phyloP scores from a whole-genome alignment of 257 asterid species.

The Salvia rosmarinus region DNA sequence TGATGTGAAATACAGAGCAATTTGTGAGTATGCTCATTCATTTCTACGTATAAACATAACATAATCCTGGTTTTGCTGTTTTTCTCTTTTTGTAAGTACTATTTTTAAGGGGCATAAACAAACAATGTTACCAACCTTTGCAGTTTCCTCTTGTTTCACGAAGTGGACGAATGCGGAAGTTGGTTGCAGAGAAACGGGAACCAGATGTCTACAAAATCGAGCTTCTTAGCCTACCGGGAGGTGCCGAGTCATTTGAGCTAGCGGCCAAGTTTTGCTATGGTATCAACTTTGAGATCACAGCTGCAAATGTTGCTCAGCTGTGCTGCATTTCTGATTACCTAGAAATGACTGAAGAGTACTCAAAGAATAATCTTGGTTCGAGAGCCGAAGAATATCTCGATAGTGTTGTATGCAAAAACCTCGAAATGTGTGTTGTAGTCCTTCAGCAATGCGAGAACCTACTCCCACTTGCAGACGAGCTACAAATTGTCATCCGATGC shows the following conservation, averaged over 20 bases:
- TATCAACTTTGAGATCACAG: conserved; percentile 82
- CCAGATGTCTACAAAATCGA: conserved; percentile 68
- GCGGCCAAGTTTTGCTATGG: conserved; percentile 96
- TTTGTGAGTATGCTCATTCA: background rate
- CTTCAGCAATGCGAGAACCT: conserved; percentile 76
- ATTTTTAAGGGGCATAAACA: background rate
- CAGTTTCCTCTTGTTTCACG: conserved; percentile 97
- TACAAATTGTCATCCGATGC: conserved; percentile 64
- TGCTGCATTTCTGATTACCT: conserved; percentile 83
- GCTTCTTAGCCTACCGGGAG: conserved; percentile 85
- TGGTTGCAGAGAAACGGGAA: conserved; percentile 78
- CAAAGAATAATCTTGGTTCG: conserved; percentile 72
- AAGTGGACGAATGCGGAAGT: conserved; percentile 82
- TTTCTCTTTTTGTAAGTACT: background rate
- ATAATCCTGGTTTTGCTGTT: background rate
- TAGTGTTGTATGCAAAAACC: conserved; percentile 66
- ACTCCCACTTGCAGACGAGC: conserved; percentile 93
- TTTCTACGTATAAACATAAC: background rate
- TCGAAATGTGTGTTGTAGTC: conserved; percentile 87
- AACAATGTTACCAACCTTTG: conserved; percentile 9
- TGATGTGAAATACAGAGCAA: background rate
- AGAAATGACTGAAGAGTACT: conserved; percentile 87
- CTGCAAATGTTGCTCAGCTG: conserved; percentile 79
- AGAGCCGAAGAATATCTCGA: conserved; percentile 82
- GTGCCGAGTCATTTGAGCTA: conserved; percentile 78